These are phyloP conservation scores for Suillus subaureus DNA, from an alignment of 768 basidiomycete species.

Conservation along the genomic window DNA sequence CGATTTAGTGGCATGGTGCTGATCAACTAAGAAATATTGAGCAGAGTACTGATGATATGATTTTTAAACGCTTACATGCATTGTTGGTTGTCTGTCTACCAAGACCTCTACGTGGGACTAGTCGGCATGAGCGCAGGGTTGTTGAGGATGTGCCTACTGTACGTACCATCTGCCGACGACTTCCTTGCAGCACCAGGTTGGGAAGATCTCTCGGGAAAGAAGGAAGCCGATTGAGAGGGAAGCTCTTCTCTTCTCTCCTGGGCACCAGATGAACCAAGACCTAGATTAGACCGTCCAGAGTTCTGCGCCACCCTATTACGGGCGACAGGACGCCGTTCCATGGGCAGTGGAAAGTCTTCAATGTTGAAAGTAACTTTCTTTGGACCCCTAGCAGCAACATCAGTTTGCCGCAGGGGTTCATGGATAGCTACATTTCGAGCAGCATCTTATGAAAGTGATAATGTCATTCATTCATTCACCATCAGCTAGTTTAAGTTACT, in stretches of 20 bases:
- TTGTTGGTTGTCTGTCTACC: not conserved
- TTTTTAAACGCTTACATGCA: not conserved
- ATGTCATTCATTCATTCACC: not conserved
- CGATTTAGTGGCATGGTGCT: conserved; percentile 1
- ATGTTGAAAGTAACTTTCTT: conserved; percentile 4
- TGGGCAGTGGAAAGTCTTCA: not conserved
- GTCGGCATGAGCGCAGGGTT: not conserved
- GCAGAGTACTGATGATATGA: not conserved
- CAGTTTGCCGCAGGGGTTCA: not conserved
- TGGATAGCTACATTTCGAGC: not conserved
- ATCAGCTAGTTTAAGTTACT: not conserved
- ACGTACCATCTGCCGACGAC: not conserved
- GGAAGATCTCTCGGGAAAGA: conserved; percentile 2
- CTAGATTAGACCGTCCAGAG: not conserved
- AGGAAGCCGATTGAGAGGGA: conserved; percentile 4
- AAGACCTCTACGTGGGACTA: not conserved
- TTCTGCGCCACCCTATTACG: not conserved
- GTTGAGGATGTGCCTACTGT: not conserved
- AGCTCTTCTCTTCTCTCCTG: not conserved
- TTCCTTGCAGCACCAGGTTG: not conserved
- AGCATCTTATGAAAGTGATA: not conserved
- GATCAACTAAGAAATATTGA: not conserved
- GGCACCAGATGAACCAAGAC: not conserved
- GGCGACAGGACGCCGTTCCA: not conserved
- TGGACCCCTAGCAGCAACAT: not conserved